Base-by-base conservation (phyloP, 2,329 filamentous ascomycete species). In the Juglanconis oblonga region DNA sequence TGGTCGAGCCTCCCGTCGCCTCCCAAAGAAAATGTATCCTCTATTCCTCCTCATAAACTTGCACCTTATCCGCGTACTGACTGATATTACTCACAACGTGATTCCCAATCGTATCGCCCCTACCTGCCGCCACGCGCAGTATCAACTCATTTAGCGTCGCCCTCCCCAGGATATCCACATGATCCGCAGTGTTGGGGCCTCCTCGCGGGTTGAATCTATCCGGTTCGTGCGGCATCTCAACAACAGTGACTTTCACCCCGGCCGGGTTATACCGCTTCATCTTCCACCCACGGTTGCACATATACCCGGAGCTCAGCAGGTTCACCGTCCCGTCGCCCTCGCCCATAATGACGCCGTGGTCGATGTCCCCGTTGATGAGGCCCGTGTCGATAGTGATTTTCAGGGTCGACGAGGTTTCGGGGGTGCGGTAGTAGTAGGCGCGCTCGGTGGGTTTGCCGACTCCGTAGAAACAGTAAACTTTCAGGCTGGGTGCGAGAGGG, bases 301-400 rank as follows among this genome's bases (percentile, higher is more conserved):
- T 98, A 73, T 98, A 99, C 2, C 94, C 95, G 1, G 87, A 86
- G 67, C 90, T 96, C 10, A 99, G 77, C n/a, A 99, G 75, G 65
- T 93, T 96, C 47, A 99, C 95, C 0, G 95, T 99, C 1, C 95
- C 95, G 67, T 99, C 95, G 4, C 95, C 95, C 73, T 98, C 95
- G 42, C 94, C 94, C 81, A 97, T 89, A 38, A 96, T 82, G n/a
- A 99, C 92, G 31, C 95, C 95, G 65, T 90, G 95, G 71, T 99
- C 93, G 4, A 87, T 80, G 3, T 81, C 79, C 14, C 80, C 83
- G 55, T 80, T 79, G 2, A 80, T 88, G 36, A 88, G 71, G 1
- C 77, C 79, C 0, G 87, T 89, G 67, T 92, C 88, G 44, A 91
- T 90, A 2, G 87, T 90, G 66, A 92, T 85, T 67, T 92, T 92